Conservation (phyloP, 768 basidiomycete genomes). For the Trametes coccinea region DNA sequence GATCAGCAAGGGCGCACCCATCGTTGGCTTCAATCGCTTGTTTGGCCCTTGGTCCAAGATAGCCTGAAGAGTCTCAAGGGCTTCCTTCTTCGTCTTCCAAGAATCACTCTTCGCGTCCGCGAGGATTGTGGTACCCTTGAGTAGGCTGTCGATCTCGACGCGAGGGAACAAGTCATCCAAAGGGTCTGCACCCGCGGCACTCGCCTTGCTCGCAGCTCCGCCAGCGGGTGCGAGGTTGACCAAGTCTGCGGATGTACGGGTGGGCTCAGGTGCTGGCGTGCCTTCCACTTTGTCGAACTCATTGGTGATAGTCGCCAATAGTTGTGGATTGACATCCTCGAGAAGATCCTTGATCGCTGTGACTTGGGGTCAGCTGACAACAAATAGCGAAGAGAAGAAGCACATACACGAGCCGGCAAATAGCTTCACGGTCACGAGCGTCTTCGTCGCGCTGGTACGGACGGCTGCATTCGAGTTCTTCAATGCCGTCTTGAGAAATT, state of each 20-base stretch:
- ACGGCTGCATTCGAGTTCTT: constrained; percentile 95
- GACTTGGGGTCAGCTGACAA: constrained; percentile 1
- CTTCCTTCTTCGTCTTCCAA: constrained; percentile 97
- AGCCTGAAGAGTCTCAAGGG: constrained; percentile 79
- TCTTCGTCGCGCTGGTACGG: constrained; percentile 90
- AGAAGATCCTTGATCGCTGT: constrained; percentile 89
- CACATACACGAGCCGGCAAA: constrained; percentile 85
- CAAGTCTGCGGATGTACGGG: constrained; percentile 74
- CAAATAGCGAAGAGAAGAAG: not conserved
- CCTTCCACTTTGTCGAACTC: constrained; percentile 95
- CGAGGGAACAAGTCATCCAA: constrained; percentile 95
- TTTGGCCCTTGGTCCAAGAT: constrained; percentile 89
- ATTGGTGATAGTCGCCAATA: constrained; percentile 82
- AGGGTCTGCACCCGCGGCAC: constrained; percentile 54
- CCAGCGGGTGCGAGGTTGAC: constrained; percentile 47
- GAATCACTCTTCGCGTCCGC: constrained; percentile 87
- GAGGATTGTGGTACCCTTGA: constrained; percentile 82
- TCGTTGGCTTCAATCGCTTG: constrained; percentile 85
- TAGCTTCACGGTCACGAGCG: constrained; percentile 86
- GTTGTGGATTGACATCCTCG: constrained; percentile 92
- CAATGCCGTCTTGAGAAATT: constrained; percentile 83
- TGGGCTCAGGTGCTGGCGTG: constrained; percentile 73
- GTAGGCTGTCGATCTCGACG: constrained; percentile 84
- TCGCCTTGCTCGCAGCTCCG: constrained; percentile 40
- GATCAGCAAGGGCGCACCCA: constrained; percentile 57